Conservation (phyloP, 306 rosid genomes). For the Cotoneaster glaucophyllus region DNA sequence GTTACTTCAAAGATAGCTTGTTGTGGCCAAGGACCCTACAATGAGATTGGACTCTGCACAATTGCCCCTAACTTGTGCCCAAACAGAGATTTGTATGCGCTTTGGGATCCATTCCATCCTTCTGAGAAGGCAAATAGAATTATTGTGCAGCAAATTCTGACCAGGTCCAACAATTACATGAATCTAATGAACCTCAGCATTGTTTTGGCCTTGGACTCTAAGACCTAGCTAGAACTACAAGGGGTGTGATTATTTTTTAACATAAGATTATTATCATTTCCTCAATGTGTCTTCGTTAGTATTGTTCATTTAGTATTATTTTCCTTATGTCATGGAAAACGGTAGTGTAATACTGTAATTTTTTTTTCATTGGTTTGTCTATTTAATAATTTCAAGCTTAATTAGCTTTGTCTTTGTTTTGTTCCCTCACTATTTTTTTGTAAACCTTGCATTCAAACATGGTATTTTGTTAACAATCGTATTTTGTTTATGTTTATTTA, state of each 20-base stretch:
- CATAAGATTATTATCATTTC: background rate
- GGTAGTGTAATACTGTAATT: background rate
- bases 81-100: conserved; percentile 52
- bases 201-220: too few species aligned
- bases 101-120: conserved; percentile 86
- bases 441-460: too few species aligned
- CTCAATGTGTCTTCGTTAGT: background rate
- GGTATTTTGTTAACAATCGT: too few species aligned
- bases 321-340: background rate
- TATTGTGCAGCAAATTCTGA: too few species aligned
- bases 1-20: conserved; percentile 27
- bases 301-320: background rate
- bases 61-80: conserved; percentile 53
- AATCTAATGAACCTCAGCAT: too few species aligned
- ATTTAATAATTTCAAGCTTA: too few species aligned
- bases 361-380: background rate
- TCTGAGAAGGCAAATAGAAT: conserved; percentile 9
- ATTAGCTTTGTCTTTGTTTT: too few species aligned
- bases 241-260: too few species aligned
- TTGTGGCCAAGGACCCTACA: conserved; percentile 75
- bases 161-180: too few species aligned
- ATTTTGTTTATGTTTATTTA: too few species aligned
- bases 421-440: too few species aligned
- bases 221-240: too few species aligned
- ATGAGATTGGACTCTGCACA: conserved; percentile 65